These are phyloP conservation scores for Gossypium rotundifolium DNA, from an alignment of 345 rosid species.

Conservation along the genomic window DNA sequence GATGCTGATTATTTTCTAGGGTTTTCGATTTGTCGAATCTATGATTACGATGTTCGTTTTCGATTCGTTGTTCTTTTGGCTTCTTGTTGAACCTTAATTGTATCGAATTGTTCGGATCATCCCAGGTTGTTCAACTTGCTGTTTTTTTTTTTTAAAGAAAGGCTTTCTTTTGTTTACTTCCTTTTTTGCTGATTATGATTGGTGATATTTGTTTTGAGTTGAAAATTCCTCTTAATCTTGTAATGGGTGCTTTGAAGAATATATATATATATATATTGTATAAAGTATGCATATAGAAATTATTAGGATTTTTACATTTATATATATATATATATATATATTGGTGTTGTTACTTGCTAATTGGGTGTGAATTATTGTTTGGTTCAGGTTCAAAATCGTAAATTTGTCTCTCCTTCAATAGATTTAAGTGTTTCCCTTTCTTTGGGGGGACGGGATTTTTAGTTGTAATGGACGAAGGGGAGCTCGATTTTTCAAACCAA, in stretches of 20 bases:
- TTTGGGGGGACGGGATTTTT: background rate
- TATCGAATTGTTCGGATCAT: slow-evolving; percentile 2
- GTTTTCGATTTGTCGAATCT: background rate
- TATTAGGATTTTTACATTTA: background rate
- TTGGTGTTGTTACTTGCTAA: slow-evolving; percentile 1
- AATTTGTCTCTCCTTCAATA: slow-evolving; percentile 9
- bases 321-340: background rate
- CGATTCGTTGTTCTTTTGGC: background rate
- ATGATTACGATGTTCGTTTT: background rate
- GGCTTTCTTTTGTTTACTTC: background rate
- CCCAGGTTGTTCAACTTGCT: slow-evolving; percentile 1
- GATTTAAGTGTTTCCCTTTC: background rate
- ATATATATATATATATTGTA: too few relatives aligned
- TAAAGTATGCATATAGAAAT: background rate
- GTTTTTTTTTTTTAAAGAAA: background rate
- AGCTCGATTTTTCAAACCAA: slow-evolving; percentile 79
- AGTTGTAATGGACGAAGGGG: slow-evolving; percentile 74
- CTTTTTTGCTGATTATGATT: background rate
- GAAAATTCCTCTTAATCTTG: background rate
- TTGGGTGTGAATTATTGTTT: slow-evolving; percentile 12
- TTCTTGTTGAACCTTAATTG: background rate
- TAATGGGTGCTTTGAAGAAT: too few relatives aligned
- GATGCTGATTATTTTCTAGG: background rate
- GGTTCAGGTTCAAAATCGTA: slow-evolving; percentile 14
- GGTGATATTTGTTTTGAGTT: background rate